These are phyloP conservation scores for Neonectria magnoliae DNA, from an alignment of 2,329 filamentous ascomycete genomes.

Conservation along the genomic window DNA sequence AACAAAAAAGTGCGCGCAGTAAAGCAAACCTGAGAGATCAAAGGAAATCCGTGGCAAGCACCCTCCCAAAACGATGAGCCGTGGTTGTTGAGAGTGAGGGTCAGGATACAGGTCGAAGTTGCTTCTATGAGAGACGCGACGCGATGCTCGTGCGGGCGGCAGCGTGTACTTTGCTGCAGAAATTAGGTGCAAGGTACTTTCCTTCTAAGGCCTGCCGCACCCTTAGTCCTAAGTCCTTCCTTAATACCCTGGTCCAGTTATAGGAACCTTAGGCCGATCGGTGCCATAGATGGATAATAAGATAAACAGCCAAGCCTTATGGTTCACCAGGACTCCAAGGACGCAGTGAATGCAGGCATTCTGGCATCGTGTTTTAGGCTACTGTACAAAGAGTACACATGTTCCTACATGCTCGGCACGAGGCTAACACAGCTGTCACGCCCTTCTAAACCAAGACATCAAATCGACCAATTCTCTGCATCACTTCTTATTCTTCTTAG, in stretches of 20 bases:
- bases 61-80: not conserved
- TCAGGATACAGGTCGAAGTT: constrained; percentile 7
- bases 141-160: constrained; percentile 21
- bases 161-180: constrained; percentile 17
- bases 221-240: not conserved
- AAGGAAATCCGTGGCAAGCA: not conserved
- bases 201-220: not conserved
- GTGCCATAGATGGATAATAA: not conserved
- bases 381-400: constrained; percentile 40
- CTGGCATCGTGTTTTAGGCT: constrained; percentile 26
- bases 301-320: not conserved
- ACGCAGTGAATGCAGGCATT: constrained; percentile 11
- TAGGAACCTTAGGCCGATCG: not conserved
- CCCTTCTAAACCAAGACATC: constrained; percentile 1
- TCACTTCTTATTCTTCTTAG: constrained; percentile 53
- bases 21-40: not conserved
- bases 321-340: not conserved
- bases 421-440: not conserved
- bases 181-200: constrained; percentile 23
- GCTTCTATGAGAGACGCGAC: constrained; percentile 31
- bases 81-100: not conserved
- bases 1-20: not conserved
- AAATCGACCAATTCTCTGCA: constrained; percentile 10
- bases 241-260: not conserved
- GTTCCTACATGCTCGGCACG: constrained; percentile 37